These are phyloP conservation scores for Miamiensis avidus DNA, from an alignment of 169 alveolate genomes.

Conservation along the genomic window DNA sequence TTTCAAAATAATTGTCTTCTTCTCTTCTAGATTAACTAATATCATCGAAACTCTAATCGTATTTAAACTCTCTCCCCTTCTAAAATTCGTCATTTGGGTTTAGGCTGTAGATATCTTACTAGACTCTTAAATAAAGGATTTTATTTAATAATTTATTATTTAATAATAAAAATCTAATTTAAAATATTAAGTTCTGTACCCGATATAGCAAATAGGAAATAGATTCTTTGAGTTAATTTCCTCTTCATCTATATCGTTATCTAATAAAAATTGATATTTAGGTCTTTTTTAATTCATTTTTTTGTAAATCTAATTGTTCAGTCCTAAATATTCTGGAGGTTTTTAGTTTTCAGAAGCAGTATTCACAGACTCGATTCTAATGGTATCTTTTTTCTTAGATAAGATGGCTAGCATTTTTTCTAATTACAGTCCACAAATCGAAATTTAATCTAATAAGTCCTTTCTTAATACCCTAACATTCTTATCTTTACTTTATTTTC, in stretches of 20 bases:
- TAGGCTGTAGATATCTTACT: not conserved
- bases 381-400: conserved; percentile 23
- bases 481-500: conserved; percentile 5
- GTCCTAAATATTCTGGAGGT: conserved; percentile 30
- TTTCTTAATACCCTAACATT: conserved; percentile 13
- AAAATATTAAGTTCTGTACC: not conserved
- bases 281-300: not conserved
- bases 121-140: no score
- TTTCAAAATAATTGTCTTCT: not conserved
- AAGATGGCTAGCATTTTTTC: conserved; percentile 16
- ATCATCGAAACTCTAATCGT: not conserved
- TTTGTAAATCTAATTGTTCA: not conserved
- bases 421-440: conserved; percentile 16
- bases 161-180: no score
- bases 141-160: no score
- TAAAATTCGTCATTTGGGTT: not conserved
- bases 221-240: not conserved
- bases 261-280: not conserved
- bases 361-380: conserved; percentile 14
- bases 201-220: not conserved
- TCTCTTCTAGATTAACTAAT: not conserved
- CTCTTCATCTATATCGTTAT: not conserved
- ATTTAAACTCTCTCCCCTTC: not conserved
- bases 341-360: conserved; percentile 10
- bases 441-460: conserved; percentile 1